phyloP scores from a whole-genome alignment of 2,329 filamentous ascomycete species.

The Colletotrichum magnum region DNA sequence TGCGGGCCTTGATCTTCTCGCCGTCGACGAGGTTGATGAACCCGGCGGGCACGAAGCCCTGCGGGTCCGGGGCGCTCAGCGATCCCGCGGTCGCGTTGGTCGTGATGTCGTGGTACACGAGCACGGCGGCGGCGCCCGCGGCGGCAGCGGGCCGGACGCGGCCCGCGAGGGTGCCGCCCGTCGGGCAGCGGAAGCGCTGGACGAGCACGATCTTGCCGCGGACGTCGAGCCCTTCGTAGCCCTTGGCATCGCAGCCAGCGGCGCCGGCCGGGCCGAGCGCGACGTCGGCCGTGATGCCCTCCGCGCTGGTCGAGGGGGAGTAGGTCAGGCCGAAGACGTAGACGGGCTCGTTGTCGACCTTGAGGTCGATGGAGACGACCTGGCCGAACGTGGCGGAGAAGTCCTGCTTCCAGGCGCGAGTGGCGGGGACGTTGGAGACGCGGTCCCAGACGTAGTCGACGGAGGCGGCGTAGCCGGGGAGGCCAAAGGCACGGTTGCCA shows the following conservation, averaged over 20 bases:
- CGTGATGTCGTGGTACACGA: slow-evolving; percentile 50
- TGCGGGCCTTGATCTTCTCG: slow-evolving; percentile 53
- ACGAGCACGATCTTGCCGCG: slow-evolving; percentile 52
- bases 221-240: slow-evolving; percentile 47
- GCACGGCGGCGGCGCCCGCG: slow-evolving; percentile 49
- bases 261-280: slow-evolving; percentile 47
- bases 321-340: slow-evolving; percentile 57
- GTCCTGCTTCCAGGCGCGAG: slow-evolving; percentile 61
- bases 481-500: slow-evolving; percentile 67
- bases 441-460: slow-evolving; percentile 64
- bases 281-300: slow-evolving; percentile 55
- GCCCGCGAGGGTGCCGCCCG: slow-evolving; percentile 50
- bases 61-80: slow-evolving; percentile 45
- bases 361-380: slow-evolving; percentile 36
- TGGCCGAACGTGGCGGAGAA: slow-evolving; percentile 55
- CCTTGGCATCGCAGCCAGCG: slow-evolving; percentile 45
- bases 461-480: slow-evolving; percentile 63
- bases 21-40: slow-evolving; percentile 57
- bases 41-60: slow-evolving; percentile 48
- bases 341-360: slow-evolving; percentile 45
- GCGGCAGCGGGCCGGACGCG: slow-evolving; percentile 47
- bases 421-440: slow-evolving; percentile 55
- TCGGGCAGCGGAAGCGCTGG: slow-evolving; percentile 50
- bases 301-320: slow-evolving; percentile 61
- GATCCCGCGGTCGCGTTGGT: slow-evolving; percentile 51